Base-by-base conservation (phyloP, 2,329 filamentous ascomycete species). In the Beauveria bassiana region DNA sequence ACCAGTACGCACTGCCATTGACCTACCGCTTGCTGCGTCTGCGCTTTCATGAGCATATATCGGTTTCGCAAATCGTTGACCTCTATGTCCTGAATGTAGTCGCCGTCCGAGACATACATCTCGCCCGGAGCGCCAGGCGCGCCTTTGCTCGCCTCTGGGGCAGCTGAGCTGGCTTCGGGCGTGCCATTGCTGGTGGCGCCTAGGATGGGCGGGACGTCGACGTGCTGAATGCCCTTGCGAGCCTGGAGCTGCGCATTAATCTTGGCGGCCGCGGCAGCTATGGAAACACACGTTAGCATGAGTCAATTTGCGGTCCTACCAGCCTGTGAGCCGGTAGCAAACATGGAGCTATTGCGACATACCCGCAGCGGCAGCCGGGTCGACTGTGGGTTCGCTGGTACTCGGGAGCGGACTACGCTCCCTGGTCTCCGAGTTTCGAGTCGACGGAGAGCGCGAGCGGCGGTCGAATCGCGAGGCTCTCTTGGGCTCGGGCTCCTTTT, bases 1-100 rank as follows among this genome's bases (percentile, higher is more conserved):
- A 18, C 10, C 3, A 18, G 22, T 7, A 10, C 3, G 10, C 45
- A 8, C 26, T 16, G 14, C 10, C 34, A 22, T 34, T 12, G 88
- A 93, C 89, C 96, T 97, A 99, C 95, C 93, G 95, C 96, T 86
- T 96, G 96, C 82, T 98, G 95, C 67, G 92, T 96, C 70, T 91
- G 90, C 71, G 93, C 92, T 81, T 97, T 98, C 66, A 93, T 99
- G 79, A 99, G 83, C 74, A 93, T 89, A 76, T 99, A 99, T 69
- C 93, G 90, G 74, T 98, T 99, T 66, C 93, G 89, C 71, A 98
- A 79, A 76, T 98, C 93, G 76, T 99, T 99, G 80, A 99, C 91
- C 80, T 98, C 95, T 71, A 99, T 96, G 72, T 99, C 95, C 76
- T 96, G 95, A 78, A 99, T 98, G 74, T 90, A 98, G 77, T 99